Evolutionary conservation across 2,329 filamentous ascomycete genomes (phyloP).

Genomic region (Hymenoscyphus fructigenus): DNA sequence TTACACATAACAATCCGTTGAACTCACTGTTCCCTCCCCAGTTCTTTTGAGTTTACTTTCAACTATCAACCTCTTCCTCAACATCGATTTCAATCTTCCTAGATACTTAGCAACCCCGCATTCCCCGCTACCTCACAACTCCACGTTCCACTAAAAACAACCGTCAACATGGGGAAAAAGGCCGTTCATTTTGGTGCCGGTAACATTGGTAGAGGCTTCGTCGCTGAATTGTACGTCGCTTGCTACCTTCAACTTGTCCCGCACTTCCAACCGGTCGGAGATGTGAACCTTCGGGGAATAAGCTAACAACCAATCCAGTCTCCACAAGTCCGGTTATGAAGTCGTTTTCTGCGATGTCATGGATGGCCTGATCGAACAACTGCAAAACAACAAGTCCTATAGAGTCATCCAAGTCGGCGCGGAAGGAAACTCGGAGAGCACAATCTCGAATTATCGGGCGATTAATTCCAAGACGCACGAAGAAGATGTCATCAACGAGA

Average conservation of each 20-base stretch:
- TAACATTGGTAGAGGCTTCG: conserved; percentile 64
- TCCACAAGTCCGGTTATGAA: conserved; percentile 92
- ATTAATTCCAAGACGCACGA: conserved; percentile 92
- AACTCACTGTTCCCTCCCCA: not conserved
- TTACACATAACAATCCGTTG: not conserved
- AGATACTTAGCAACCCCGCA: not conserved
- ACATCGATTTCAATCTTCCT: not conserved
- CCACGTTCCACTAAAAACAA: conserved; percentile 9
- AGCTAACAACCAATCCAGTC: conserved; percentile 35
- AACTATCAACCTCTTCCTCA: not conserved
- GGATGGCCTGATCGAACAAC: conserved; percentile 73
- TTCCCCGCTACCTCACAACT: not conserved
- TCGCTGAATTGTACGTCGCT: conserved; percentile 34
- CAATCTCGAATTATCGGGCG: conserved; percentile 92
- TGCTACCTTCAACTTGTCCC: not conserved
- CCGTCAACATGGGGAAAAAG: conserved; percentile 49
- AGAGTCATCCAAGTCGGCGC: conserved; percentile 89
- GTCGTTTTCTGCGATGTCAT: conserved; percentile 96
- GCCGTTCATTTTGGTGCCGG: conserved; percentile 84
- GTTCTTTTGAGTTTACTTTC: not conserved
- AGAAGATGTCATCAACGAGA: conserved; percentile 77
- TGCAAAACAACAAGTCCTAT: conserved; percentile 77
- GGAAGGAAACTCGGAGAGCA: conserved; percentile 76
- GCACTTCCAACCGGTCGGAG: not conserved
- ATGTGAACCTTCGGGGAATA: not conserved